Evolutionary conservation across 345 rosid genomes (phyloP), one percentile per base, ranked within the genome.

Genomic region (Excoecaria agallocha): DNA sequence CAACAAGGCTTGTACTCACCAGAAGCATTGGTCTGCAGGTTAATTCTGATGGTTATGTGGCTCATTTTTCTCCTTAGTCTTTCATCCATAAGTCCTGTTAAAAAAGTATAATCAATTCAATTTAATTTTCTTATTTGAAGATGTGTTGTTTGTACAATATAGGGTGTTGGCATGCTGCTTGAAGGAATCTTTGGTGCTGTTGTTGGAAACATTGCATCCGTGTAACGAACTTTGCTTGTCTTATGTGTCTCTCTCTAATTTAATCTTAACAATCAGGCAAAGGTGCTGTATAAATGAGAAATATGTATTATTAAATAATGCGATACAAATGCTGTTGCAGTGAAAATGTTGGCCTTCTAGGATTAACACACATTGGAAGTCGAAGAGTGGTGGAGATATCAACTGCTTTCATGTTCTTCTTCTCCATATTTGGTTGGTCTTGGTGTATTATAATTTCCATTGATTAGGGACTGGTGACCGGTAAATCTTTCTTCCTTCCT

Each of bases 11-110:
- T 69, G 83, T 97, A 16, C 81, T 94, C 49, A 86, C 87, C 80
- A 83, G 99, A 84, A 91, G 99, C 79, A 82, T 94, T 12, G 99
- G 99, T 59, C 87, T 94, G 19, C 98, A 95, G 89, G 99, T 95
- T 58, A 46, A 68, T 50, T 59, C 54, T 16, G 43, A 76, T 70
- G 55, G 8, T 46, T 72, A n/a, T 52, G 66, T 56, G 46, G 46
- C 67, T 43, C 12, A 16, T 4, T 20, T 20, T 43, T 10, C 39
- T 66, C 43, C 9, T 9, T 79, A 49, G 41, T 52, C 9, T 51
- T 57, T 13, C n/a, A 46, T 74, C 10, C 4, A 51, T 6, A 51
- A 1, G 30, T 37, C 6, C 30, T 55, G 35, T 48, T 19, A 1
- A 10, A n/a, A n/a, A 17, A 43, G 48, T 43, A 43, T 9, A 43